Conservation (phyloP, 495 filamentous ascomycete species). For the Darksidea phi region DNA sequence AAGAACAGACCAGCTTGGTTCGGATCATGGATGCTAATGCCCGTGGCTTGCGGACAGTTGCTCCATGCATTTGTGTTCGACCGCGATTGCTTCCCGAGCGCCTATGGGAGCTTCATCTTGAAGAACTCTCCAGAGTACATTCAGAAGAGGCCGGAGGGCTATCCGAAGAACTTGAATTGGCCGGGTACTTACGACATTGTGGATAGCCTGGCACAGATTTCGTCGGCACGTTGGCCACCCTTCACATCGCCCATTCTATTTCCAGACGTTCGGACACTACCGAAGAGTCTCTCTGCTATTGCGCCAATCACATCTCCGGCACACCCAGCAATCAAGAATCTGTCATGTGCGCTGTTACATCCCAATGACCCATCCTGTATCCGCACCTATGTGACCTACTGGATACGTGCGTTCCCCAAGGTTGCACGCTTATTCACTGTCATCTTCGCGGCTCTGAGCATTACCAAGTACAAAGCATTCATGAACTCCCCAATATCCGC, state of each 20-base stretch:
- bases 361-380: conserved; percentile 81
- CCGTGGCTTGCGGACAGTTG: conserved; percentile 84
- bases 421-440: conserved; percentile 74
- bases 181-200: conserved; percentile 73
- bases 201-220: conserved; percentile 77
- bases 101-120: conserved; percentile 71
- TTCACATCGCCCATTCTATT: conserved; percentile 88
- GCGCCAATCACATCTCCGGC: conserved; percentile 78
- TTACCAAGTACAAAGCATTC: conserved; percentile 65
- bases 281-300: conserved; percentile 62
- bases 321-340: conserved; percentile 75
- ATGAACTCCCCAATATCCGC: conserved; percentile 64
- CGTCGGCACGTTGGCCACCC: conserved; percentile 80
- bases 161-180: conserved; percentile 68
- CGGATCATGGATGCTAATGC: conserved; percentile 95
- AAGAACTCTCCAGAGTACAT: conserved; percentile 75
- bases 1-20: conserved; percentile 79
- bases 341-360: conserved; percentile 91
- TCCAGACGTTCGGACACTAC: conserved; percentile 61
- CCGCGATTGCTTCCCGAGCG: conserved; percentile 76
- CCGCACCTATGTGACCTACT: conserved; percentile 79
- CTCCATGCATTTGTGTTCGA: conserved; percentile 92
- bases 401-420: conserved; percentile 73
- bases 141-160: conserved; percentile 65
- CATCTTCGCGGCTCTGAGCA: conserved; percentile 64